A percentile compares a stretch with the other conserved stretches of the same genome.
Evolutionary conservation across 345 rosid species (phyloP).

Genomic region (Aegle marmelos): DNA sequence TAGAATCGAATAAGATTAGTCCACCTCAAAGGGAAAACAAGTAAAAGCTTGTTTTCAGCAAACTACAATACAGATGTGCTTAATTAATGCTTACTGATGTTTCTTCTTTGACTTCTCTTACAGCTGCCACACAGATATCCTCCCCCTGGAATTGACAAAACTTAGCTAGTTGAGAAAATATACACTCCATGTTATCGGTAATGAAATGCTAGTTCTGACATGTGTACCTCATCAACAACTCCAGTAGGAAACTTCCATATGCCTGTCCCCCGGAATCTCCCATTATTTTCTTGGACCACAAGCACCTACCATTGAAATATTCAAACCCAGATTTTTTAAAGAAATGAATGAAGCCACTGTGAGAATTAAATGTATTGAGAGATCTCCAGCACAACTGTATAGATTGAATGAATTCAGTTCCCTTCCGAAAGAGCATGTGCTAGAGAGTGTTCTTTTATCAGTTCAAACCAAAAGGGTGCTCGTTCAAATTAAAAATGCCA

Average conservation of each 20-base stretch:
- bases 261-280: slow-evolving; percentile 53
- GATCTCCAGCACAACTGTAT: not conserved
- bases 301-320: slow-evolving; percentile 43
- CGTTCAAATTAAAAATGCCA: not conserved
- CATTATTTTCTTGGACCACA: slow-evolving; percentile 78
- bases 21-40: not conserved
- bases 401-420: not conserved
- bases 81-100: slow-evolving; percentile 60
- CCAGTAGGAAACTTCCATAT: slow-evolving; percentile 92
- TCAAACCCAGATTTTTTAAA: not conserved
- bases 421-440: not conserved
- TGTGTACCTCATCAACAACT: slow-evolving; percentile 64
- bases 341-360: not conserved
- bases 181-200: not conserved
- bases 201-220: not conserved
- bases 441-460: not conserved
- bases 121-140: slow-evolving; percentile 66
- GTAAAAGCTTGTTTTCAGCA: not conserved
- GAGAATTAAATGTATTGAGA: not conserved
- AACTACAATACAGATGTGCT: not conserved
- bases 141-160: slow-evolving; percentile 58
- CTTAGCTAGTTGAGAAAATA: not conserved
- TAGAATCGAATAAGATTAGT: not conserved
- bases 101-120: slow-evolving; percentile 94
- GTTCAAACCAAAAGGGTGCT: not conserved